Evolutionary conservation across 2,329 filamentous ascomycete species (phyloP).

Genomic region (Cercospora nicotianae): DNA sequence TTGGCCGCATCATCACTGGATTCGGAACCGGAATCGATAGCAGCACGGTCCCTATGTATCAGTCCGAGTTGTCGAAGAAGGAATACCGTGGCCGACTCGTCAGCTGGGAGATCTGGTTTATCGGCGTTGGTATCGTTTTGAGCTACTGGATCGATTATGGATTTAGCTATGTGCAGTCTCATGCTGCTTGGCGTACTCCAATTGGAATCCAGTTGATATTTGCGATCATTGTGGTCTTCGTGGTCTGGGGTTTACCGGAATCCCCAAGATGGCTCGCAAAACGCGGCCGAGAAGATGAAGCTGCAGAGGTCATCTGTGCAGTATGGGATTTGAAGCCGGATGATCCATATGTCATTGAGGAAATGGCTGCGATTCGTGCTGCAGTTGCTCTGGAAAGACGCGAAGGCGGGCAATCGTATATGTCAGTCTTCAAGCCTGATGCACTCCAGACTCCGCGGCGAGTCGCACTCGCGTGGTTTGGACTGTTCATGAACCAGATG

Average conservation of each 20-base stretch:
- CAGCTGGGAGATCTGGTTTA: conserved; percentile 24
- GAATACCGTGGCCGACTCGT: conserved; percentile 31
- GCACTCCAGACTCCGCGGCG: conserved; percentile 39
- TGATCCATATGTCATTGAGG: conserved; percentile 28
- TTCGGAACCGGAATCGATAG: conserved; percentile 47
- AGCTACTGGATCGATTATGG: conserved; percentile 29
- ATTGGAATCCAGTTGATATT: conserved; percentile 26
- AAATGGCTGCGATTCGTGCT: conserved; percentile 37
- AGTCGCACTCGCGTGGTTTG: conserved; percentile 41
- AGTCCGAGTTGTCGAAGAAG: conserved; percentile 44
- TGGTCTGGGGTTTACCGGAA: conserved; percentile 25
- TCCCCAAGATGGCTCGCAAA: conserved; percentile 33
- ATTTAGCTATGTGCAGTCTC: conserved; percentile 18
- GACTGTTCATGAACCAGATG: conserved; percentile 43
- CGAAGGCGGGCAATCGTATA: conserved; percentile 36
- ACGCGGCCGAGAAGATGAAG: conserved; percentile 30
- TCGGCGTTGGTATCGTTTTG: conserved; percentile 22
- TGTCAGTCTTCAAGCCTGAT: conserved; percentile 39
- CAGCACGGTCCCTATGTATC: conserved; percentile 44
- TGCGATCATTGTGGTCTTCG: conserved; percentile 42
- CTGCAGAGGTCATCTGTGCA: conserved; percentile 31
- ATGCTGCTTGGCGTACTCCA: conserved; percentile 22
- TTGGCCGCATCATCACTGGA: conserved; percentile 49
- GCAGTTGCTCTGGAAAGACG: conserved; percentile 39
- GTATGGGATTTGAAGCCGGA: conserved; percentile 29